A percentile compares a stretch with the other conserved stretches of the same genome.
Conservation (phyloP, 495 filamentous ascomycete species). For the Chaetomium cochliodes region DNA sequence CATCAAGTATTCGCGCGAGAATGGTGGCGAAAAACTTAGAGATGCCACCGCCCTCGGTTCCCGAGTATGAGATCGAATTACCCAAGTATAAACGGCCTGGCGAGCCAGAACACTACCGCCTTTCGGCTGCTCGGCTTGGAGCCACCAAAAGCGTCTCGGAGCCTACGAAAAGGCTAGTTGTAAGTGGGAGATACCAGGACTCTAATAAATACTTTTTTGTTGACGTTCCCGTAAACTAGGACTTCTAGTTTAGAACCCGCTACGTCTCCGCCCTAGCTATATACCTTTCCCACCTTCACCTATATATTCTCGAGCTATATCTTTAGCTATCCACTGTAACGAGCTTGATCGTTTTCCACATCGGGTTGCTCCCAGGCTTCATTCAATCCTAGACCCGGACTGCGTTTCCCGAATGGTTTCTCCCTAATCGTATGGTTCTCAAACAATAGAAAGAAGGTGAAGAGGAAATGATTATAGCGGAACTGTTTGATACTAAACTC, state of each 20-base stretch:
- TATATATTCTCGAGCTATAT: no score
- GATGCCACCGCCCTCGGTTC: background rate
- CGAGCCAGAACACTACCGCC: slow-evolving; percentile 17
- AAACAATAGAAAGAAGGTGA: slow-evolving; percentile 4
- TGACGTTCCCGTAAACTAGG: no score
- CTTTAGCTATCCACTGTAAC: slow-evolving; percentile 1
- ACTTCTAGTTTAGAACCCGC: no score
- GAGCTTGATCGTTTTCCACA: no score
- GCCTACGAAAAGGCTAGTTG: no score
- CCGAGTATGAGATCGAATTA: background rate
- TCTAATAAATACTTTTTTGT: no score
- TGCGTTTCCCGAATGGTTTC: slow-evolving; percentile 10
- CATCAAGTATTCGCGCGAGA: no score
- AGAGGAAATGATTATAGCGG: background rate
- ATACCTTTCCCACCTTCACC: no score
- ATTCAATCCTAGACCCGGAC: background rate
- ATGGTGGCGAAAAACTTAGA: no score
- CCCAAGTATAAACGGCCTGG: slow-evolving; percentile 8
- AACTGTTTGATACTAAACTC: slow-evolving; percentile 8
- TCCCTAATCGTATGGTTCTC: slow-evolving; percentile 6
- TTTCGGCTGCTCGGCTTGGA: slow-evolving; percentile 12
- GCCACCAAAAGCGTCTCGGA: no score
- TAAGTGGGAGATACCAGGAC: no score
- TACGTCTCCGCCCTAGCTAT: no score
- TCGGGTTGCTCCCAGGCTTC: slow-evolving; percentile 11